Evolutionary conservation across 2,329 filamentous ascomycete species (phyloP), one percentile per base, ranked within the genome.

Genomic region (Pseudogymnoascus sp.): DNA sequence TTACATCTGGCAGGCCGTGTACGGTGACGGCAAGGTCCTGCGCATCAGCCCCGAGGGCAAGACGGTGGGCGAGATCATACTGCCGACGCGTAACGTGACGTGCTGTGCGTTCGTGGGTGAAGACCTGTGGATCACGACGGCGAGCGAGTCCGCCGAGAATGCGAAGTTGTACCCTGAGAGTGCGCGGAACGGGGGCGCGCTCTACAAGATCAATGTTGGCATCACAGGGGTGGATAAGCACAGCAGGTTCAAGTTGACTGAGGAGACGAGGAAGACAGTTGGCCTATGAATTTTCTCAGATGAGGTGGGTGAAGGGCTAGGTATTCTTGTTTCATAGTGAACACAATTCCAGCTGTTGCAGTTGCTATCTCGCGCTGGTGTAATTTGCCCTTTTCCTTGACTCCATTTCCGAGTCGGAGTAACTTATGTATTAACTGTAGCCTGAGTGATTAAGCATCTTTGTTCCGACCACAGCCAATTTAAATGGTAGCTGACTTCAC

Each of bases 1-100:
- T n/a, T 88, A 89, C 77, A 81, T 96, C 70, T 97, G 93, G 93
- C 87, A 89, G 66, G 90, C 91, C 6, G 81, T 95, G n/a, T 95
- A 91, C 72, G 91, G 91, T 62, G 89, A 89, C 66, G 80, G 84
- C 64, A 84, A 85, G 65, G 90, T 96, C 23, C 77, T 96, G 67
- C 85, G 89, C 73, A 88, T 96, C 71, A 69, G 63, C 3, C 85
- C 83, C 59, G 75, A 82, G 60, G 91, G 91, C 2, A 78, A 86
- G 70, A 76, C 96, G 31, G 79, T 93, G 4, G 91, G 90, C 5
- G 84, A 91, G 77, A 81, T 97, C 67, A 81, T 78, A 63, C 78
- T 96, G 67, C 91, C 92, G 4, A 96, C 92, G 11, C 82, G 82
- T 66, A 89, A 91, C 75, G 84, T 91, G 67, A 95, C 91, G 6